These are phyloP conservation scores for Aspergillus udagawae DNA, from an alignment of 2,329 filamentous ascomycete species.

Conservation along the genomic window DNA sequence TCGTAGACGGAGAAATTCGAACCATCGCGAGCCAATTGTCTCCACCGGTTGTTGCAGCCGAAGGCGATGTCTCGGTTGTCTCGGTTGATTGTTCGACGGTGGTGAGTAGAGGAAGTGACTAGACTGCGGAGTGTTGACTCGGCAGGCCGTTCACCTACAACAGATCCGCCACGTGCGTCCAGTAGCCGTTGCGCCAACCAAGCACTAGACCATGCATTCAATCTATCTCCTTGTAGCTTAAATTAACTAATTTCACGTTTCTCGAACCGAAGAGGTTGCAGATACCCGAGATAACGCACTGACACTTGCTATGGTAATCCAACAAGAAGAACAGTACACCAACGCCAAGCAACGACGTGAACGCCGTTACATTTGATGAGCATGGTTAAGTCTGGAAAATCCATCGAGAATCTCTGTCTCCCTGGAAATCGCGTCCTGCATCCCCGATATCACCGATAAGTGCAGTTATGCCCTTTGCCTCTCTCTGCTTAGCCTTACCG, in stretches of 20 bases:
- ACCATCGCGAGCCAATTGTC: neutral
- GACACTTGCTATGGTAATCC: neutral
- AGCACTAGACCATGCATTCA: neutral
- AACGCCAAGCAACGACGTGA: neutral
- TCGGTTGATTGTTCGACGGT: neutral
- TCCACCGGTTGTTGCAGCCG: neutral
- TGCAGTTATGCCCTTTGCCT: conserved; percentile 28
- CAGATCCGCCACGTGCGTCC: conserved; percentile 10
- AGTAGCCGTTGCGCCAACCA: neutral
- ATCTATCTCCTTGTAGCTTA: neutral
- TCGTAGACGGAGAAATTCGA: neutral
- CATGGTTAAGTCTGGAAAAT: conserved; percentile 55
- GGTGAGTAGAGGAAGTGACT: neutral
- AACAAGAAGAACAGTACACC: neutral
- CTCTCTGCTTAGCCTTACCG: conserved; percentile 47
- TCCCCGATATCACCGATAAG: conserved; percentile 46
- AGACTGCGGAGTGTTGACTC: neutral
- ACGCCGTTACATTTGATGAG: neutral
- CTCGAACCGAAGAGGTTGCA: neutral
- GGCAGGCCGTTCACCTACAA: conserved; percentile 7
- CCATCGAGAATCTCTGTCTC: conserved; percentile 63
- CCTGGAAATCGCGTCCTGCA: conserved; percentile 51
- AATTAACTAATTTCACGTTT: neutral
- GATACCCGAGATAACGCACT: neutral
- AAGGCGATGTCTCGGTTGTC: neutral